phyloP scores from a whole-genome alignment of 2,329 filamentous ascomycete species.

The Falciphora oryzae region DNA sequence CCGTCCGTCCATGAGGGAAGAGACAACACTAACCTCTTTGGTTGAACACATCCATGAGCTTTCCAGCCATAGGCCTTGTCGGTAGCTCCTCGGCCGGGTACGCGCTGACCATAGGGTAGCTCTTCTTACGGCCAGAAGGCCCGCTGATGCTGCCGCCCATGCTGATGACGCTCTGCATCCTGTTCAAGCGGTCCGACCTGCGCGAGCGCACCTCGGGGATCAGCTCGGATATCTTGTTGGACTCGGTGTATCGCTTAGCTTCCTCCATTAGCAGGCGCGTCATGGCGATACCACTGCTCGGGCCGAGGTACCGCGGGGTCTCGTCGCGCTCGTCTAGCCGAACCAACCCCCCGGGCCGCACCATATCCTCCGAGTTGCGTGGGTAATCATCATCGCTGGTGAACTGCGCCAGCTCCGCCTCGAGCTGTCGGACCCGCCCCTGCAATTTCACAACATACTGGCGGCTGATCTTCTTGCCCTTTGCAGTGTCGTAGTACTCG shows the following conservation, averaged over 20 bases:
- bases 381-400: constrained; percentile 71
- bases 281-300: constrained; percentile 93
- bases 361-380: constrained; percentile 73
- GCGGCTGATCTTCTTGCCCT: constrained; percentile 78
- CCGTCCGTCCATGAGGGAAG: background rate
- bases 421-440: constrained; percentile 74
- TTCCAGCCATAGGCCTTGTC: constrained; percentile 65
- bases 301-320: constrained; percentile 79
- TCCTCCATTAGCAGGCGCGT: constrained; percentile 93
- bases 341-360: constrained; percentile 80
- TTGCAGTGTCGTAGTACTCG: constrained; percentile 91
- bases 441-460: constrained; percentile 91
- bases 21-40: constrained; percentile 60
- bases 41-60: constrained; percentile 78
- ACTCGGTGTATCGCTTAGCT: constrained; percentile 87
- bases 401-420: constrained; percentile 72
- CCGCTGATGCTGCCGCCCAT: constrained; percentile 42
- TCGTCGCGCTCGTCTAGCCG: constrained; percentile 81
- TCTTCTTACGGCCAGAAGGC: constrained; percentile 64
- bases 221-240: constrained; percentile 85
- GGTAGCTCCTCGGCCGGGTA: constrained; percentile 73
- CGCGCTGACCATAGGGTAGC: constrained; percentile 85
- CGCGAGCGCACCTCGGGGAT: constrained; percentile 67
- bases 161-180: constrained; percentile 58
- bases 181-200: constrained; percentile 49